Percentiles rank a stretch among this genome's conserved stretches.
These are phyloP conservation scores for Pleurotus sapidus DNA, from an alignment of 768 basidiomycete genomes.

Conservation along the genomic window DNA sequence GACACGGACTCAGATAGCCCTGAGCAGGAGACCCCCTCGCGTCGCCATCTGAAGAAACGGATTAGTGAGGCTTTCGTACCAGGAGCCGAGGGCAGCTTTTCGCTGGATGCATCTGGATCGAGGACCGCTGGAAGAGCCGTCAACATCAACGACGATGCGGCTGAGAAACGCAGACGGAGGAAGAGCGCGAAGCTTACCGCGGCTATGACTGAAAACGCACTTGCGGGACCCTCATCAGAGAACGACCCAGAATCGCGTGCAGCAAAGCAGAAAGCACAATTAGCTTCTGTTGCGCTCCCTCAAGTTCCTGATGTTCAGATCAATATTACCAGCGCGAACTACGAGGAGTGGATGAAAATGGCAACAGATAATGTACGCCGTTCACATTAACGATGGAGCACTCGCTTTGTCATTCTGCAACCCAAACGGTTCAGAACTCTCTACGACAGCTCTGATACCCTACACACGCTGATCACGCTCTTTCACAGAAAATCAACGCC, in stretches of 20 bases:
- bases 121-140: conserved; percentile 43
- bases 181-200: conserved; percentile 66
- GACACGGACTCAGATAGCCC: conserved; percentile 34
- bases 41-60: conserved; percentile 47
- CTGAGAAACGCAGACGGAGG: conserved; percentile 79
- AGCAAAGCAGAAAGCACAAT: conserved; percentile 55
- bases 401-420: not conserved
- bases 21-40: conserved; percentile 39
- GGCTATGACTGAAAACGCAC: conserved; percentile 46
- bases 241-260: conserved; percentile 38
- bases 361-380: conserved; percentile 90
- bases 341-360: conserved; percentile 99
- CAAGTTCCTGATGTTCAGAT: conserved; percentile 60
- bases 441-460: too few species aligned
- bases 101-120: conserved; percentile 29
- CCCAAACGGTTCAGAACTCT: too few species aligned
- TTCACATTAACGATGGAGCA: conserved; percentile 11
- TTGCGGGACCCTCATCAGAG: conserved; percentile 61
- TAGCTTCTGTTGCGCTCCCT: conserved; percentile 58
- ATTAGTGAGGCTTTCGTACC: conserved; percentile 55
- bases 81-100: conserved; percentile 41
- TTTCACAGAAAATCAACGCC: conserved; percentile 91
- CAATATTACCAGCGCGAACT: conserved; percentile 90
- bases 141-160: conserved; percentile 80
- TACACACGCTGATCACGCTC: not conserved